Evolutionary conservation across 495 filamentous ascomycete genomes (phyloP), one percentile per base, ranked within the genome.

Genomic region (Penicillium nucicola): DNA sequence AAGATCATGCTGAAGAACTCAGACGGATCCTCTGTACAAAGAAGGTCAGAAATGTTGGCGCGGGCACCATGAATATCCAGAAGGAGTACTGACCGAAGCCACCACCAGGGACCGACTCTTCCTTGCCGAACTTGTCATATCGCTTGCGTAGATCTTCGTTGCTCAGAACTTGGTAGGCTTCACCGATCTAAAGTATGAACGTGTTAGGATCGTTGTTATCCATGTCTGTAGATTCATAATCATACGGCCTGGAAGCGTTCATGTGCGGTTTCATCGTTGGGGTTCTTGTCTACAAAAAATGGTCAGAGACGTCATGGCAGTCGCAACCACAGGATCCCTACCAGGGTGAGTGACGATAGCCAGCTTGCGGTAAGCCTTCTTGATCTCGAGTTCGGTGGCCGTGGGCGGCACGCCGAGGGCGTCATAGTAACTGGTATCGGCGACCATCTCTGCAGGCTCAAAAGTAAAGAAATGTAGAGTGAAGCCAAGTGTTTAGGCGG

Each of bases 1-100:
- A 99, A 99, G 51, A 99, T 97, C 79, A 90, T 95, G 56, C 89
- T 85, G 69, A 99, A 97, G 83, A 99, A 99, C 72, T 99, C 95
- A 36, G 90, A 82, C 0, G 93, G 95, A 59, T 99, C 93, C 76
- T 89, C 86, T 86, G 56, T 50, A 17, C 11, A 42, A 9, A 23
- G 18, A 3, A 35, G 19, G 28, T 50, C 20, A 50, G 48, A 35
- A 36, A 34, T 3, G 14, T 36, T 6, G 31, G 9, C 12, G 25
- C 28, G 19, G 14, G n/a, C 22, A 49, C 74, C 53, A 75, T 68
- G 52, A 18, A 23, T 17, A 40, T 30, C 5, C 19, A 13, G 13
- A 17, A 19, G 39, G 42, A 41, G 35, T 30, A 57, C 74, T 38
- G 66, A 86, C 89, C 88, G 69, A 99, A 99, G 52, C 93, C 93